phyloP scores from a whole-genome alignment of 2,329 filamentous ascomycete genomes.

The Fusarium sublunatum region DNA sequence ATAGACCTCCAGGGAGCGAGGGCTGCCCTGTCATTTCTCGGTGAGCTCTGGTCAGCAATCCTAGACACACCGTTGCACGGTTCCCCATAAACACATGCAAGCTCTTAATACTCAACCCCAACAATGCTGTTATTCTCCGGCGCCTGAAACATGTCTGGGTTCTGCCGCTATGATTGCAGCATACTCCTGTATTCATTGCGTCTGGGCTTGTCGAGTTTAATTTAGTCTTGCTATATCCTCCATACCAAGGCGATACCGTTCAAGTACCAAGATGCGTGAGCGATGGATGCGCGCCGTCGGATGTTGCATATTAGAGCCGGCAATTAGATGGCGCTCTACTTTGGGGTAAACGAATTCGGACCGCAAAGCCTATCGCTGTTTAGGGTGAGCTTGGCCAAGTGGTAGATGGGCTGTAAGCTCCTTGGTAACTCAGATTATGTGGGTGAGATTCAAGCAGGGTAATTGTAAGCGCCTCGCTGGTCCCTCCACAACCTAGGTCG shows the following conservation, averaged over 20 bases:
- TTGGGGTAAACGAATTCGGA: conserved; percentile 1
- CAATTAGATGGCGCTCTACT: conserved; percentile 2
- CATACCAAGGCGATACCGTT: neutral
- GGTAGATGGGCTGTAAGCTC: neutral
- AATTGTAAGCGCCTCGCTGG: neutral
- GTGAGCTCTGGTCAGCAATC: conserved; percentile 29
- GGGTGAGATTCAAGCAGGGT: neutral
- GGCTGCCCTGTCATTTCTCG: conserved; percentile 10
- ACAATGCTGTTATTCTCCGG: conserved; percentile 20
- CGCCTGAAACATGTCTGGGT: conserved; percentile 36
- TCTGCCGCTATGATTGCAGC: conserved; percentile 4
- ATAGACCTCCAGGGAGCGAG: too few relatives aligned
- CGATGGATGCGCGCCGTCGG: conserved; percentile 1
- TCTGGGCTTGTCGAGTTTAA: neutral
- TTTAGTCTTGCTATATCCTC: neutral
- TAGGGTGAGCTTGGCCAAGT: neutral
- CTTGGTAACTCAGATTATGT: too few relatives aligned
- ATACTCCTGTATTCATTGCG: neutral
- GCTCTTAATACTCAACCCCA: conserved; percentile 29
- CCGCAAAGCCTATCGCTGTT: conserved; percentile 5
- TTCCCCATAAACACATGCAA: conserved; percentile 23
- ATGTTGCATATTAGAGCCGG: conserved; percentile 3
- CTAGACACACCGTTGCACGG: conserved; percentile 12
- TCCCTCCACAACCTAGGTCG: conserved; percentile 18
- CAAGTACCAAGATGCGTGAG: conserved; percentile 5